Evolutionary conservation across 768 basidiomycete genomes (phyloP), one percentile per base, ranked within the genome.

Genomic region (Mycena galopus): DNA sequence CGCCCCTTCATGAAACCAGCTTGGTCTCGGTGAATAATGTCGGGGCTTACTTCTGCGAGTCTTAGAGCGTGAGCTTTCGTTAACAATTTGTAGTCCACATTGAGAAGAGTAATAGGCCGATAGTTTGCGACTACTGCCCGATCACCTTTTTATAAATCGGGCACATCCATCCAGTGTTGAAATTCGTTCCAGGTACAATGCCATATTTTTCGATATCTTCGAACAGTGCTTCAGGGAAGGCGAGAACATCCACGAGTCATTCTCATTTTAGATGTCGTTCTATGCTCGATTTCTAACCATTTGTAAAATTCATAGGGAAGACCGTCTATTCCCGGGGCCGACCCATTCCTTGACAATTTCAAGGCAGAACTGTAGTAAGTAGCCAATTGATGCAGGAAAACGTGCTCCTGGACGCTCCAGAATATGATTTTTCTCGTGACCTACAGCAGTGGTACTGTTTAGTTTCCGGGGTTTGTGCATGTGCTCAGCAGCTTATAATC

Each of bases 1-100:
- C n/a, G n/a, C n/a, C n/a, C n/a, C n/a, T n/a, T n/a, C n/a, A n/a
- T n/a, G n/a, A n/a, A n/a, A n/a, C 81, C 82, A 0, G 80, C 73
- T 62, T 83, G 83, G 59, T 76, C 63, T 2, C 47, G 65, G 68
- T 81, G 81, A 1, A 82, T 76, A 0, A 79, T 51, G 2, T 21
- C 32, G 0, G 59, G 63, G 0, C 35, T 72, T 3, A 61, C 65
- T 1, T 56, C 23, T 0, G 76, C 76, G 0, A 84, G 47, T 67
- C 60, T 73, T 0, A 70, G 70, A 0, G 80, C 62, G 0, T 73
- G 47, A 0, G 50, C 25, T 23, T 70, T 70, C 32, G 69, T 70
- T 12, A 70, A 10, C 8, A 70, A 21, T 50, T 70, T 70, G 25
- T 70, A 70, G 23, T 70, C 61, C 11, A 44, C 39, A n/a, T 70